Conservation (phyloP, 2,329 filamentous ascomycete genomes). For the Aspergillus flavus region DNA sequence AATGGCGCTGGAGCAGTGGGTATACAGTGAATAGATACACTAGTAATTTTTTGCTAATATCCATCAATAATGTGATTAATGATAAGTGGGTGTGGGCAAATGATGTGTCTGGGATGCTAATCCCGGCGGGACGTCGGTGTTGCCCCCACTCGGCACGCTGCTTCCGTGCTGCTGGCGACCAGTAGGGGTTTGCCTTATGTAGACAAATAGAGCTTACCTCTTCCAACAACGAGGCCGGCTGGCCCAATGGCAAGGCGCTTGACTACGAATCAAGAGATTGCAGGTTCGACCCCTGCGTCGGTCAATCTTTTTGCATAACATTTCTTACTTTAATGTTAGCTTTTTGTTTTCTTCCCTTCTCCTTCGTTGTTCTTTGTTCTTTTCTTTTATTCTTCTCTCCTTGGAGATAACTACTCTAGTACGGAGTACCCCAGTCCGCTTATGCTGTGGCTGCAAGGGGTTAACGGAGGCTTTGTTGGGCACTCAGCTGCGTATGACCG, state of each 20-base stretch:
- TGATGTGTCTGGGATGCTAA: slow-evolving; percentile 4
- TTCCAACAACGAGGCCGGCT: slow-evolving; percentile 39
- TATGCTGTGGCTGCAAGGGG: background rate
- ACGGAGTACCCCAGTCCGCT: background rate
- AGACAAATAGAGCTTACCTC: background rate
- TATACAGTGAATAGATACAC: background rate
- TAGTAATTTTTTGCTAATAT: slow-evolving; percentile 7
- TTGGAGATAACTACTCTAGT: background rate
- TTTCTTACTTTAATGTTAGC: background rate
- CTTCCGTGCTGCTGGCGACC: slow-evolving; percentile 14
- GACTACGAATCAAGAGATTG: slow-evolving; percentile 48
- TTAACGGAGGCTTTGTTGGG: background rate
- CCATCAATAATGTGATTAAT: slow-evolving; percentile 3
- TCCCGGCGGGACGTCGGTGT: slow-evolving; percentile 10
- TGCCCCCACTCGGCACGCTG: slow-evolving; percentile 27
- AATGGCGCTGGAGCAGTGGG: background rate
- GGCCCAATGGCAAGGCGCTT: slow-evolving; percentile 7
- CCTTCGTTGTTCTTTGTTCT: background rate
- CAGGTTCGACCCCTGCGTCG: slow-evolving; percentile 48
- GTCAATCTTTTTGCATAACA: slow-evolving; percentile 31
- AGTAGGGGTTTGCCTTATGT: rapidly evolving
- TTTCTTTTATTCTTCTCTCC: background rate
- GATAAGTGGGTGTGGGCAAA: background rate
- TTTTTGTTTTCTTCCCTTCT: background rate
- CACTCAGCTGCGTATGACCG: background rate